These are phyloP conservation scores for Lasiodiplodia theobromae DNA, from an alignment of 2,329 filamentous ascomycete genomes.

Conservation along the genomic window DNA sequence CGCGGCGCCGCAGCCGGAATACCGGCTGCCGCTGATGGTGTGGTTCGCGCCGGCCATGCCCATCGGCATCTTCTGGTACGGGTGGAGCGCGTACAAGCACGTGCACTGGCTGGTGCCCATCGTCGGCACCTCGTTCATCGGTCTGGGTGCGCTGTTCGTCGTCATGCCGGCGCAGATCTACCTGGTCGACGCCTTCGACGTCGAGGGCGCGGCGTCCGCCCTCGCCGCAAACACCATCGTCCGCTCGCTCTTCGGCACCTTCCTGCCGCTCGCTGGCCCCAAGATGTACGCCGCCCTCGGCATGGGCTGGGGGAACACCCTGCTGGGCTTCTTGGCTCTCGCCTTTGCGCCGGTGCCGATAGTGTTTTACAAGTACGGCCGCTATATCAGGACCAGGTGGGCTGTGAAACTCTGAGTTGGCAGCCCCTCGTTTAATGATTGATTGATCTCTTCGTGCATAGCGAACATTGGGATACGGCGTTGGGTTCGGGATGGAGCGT, in stretches of 20 bases:
- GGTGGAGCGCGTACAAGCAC: constrained; percentile 61
- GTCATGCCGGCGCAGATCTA: constrained; percentile 61
- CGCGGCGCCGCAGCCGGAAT: constrained; percentile 42
- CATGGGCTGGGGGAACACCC: constrained; percentile 66
- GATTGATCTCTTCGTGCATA: too few species aligned
- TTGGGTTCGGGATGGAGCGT: too few species aligned
- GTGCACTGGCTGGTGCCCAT: constrained; percentile 67
- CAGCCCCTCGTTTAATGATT: too few species aligned
- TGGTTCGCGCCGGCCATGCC: constrained; percentile 48
- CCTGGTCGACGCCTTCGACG: constrained; percentile 66
- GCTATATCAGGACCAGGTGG: constrained; percentile 44
- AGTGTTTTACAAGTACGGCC: constrained; percentile 55
- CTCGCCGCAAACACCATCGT: constrained; percentile 70
- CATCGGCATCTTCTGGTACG: constrained; percentile 59
- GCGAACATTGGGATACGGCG: too few species aligned
- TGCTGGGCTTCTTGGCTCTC: constrained; percentile 61
- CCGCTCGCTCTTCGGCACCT: constrained; percentile 61
- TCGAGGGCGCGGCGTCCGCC: constrained; percentile 60
- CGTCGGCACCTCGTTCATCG: constrained; percentile 60
- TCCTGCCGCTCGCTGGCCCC: constrained; percentile 65
- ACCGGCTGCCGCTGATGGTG: constrained; percentile 48
- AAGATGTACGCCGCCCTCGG: constrained; percentile 67
- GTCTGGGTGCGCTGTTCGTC: constrained; percentile 41
- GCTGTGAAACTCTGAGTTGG: too few species aligned
- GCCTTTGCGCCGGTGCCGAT: constrained; percentile 55